Evolutionary conservation across 1,139 yeast species (phyloP).

Genomic region (Blastobotrys aristatus): DNA sequence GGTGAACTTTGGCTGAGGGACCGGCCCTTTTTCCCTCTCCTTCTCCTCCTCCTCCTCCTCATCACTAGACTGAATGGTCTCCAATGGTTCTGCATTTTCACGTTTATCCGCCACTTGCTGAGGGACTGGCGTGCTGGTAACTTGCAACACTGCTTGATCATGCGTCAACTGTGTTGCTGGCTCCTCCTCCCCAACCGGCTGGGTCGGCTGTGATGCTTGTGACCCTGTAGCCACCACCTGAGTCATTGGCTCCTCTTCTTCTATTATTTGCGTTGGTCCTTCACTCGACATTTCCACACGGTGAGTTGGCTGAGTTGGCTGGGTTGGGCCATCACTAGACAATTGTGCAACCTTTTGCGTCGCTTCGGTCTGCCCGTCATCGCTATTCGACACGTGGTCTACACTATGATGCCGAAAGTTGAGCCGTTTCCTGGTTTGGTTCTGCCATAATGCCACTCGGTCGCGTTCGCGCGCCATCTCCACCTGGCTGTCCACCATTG

Average conservation of each 20-base stretch:
- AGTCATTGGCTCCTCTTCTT: slow-evolving; percentile 3
- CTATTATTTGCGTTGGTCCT: not conserved
- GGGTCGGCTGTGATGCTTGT: slow-evolving; percentile 2
- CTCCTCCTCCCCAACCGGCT: not conserved
- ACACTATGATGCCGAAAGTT: not conserved
- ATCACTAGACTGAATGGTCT: slow-evolving; percentile 8
- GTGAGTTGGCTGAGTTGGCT: not conserved
- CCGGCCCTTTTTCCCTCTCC: not conserved
- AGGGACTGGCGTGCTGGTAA: slow-evolving; percentile 8
- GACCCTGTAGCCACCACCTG: slow-evolving; percentile 4
- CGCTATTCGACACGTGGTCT: not conserved
- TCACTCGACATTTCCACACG: not conserved
- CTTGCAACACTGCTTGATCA: slow-evolving; percentile 4
- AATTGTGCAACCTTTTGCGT: not conserved
- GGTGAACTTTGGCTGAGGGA: not conserved
- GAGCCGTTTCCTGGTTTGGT: not conserved
- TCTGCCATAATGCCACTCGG: slow-evolving; percentile 6
- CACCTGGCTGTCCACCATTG: slow-evolving; percentile 9
- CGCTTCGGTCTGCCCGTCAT: not conserved
- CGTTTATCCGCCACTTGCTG: not conserved
- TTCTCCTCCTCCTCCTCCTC: not conserved
- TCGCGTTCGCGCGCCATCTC: slow-evolving; percentile 9
- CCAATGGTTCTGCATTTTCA: not conserved
- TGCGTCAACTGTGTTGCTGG: slow-evolving; percentile 1
- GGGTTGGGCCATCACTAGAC: not conserved